Conservation (phyloP, 2,329 filamentous ascomycete species). For the Apiospora marii region DNA sequence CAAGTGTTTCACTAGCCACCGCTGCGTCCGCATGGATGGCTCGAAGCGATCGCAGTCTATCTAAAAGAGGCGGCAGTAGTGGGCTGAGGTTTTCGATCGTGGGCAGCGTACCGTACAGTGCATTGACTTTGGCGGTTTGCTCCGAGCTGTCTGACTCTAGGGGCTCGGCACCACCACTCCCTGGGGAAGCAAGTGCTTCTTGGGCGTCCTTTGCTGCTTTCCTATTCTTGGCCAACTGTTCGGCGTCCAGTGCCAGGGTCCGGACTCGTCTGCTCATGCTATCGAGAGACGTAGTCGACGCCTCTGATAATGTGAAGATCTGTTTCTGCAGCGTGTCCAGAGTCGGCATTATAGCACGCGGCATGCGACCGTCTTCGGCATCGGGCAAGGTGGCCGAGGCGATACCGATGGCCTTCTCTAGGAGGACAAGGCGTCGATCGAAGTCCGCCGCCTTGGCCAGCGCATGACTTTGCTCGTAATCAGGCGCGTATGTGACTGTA, state of each 20-base stretch:
- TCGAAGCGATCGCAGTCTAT: conserved; percentile 83
- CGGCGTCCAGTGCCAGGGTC: conserved; percentile 75
- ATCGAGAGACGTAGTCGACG: conserved; percentile 77
- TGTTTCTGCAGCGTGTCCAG: conserved; percentile 84
- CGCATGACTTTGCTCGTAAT: conserved; percentile 72
- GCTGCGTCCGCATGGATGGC: conserved; percentile 89
- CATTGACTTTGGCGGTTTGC: conserved; percentile 86
- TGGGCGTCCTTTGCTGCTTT: conserved; percentile 68
- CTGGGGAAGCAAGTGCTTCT: conserved; percentile 62
- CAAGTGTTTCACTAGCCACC: conserved; percentile 78
- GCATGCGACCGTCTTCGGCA: conserved; percentile 61
- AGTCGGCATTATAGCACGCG: conserved; percentile 80
- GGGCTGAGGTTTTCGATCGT: conserved; percentile 89
- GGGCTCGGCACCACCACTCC: conserved; percentile 49
- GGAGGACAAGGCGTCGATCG: conserved; percentile 77
- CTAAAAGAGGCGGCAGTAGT: conserved; percentile 83
- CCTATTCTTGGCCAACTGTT: conserved; percentile 72
- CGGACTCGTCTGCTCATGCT: conserved; percentile 74
- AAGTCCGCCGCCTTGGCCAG: conserved; percentile 87
- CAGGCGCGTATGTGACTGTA: conserved; percentile 69
- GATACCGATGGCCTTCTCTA: conserved; percentile 85
- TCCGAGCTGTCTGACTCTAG: conserved; percentile 63
- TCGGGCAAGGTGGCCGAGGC: conserved; percentile 73
- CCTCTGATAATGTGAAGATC: conserved; percentile 76
- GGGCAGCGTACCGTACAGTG: conserved; percentile 86